Conservation (phyloP, 176 grass and related monocot genomes). For the Hordeum marinum region DNA sequence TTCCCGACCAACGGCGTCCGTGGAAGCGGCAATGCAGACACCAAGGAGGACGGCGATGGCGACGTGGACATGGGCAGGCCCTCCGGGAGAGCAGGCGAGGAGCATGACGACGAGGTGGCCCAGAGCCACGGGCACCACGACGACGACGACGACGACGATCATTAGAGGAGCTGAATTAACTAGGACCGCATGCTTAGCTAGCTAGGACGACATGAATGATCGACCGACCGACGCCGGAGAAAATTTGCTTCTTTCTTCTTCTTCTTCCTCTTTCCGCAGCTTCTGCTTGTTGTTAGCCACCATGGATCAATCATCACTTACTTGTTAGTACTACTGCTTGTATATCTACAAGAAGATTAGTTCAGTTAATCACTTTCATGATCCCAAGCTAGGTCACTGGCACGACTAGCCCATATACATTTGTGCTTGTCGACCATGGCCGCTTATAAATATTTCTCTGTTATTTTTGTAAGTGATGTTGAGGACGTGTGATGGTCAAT, state of each 20-base stretch:
- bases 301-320: neutral
- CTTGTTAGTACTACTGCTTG: conserved; percentile 13
- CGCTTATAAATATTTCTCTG: neutral
- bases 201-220: neutral
- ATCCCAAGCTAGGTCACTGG: too few relatives aligned
- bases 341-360: conserved; percentile 19
- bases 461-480: neutral
- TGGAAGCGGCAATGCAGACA: too few relatives aligned
- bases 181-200: neutral
- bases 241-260: neutral
- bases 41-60: too few relatives aligned
- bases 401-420: neutral
- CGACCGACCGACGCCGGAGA: neutral
- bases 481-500: conserved; percentile 10
- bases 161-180: neutral
- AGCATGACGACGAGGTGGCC: conserved; percentile 36
- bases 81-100: neutral
- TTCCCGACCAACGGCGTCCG: conserved; percentile 20
- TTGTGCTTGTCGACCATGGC: neutral
- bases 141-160: conserved; percentile 14
- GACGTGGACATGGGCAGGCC: conserved; percentile 3
- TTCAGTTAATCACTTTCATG: neutral
- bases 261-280: neutral
- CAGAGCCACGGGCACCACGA: conserved; percentile 28
- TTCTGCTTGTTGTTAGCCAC: neutral